These are phyloP conservation scores for Beauveria bassiana DNA, from an alignment of 2,329 filamentous ascomycete species.

Conservation along the genomic window DNA sequence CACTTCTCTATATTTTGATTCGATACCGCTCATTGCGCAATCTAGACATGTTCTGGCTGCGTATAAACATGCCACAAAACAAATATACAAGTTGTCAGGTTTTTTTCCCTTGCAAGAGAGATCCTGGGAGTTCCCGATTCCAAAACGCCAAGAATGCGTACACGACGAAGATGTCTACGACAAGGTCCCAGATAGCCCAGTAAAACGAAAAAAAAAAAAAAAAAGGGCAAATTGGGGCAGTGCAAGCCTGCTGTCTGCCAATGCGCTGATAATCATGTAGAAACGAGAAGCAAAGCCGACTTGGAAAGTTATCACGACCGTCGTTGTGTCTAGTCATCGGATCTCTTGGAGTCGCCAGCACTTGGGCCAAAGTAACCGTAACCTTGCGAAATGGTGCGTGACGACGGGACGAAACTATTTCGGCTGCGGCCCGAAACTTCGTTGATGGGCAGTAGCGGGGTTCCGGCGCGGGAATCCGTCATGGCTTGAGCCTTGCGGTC, in stretches of 20 bases:
- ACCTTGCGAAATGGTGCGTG: constrained; percentile 24
- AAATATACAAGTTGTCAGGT: neutral
- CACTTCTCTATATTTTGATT: constrained; percentile 6
- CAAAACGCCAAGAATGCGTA: neutral
- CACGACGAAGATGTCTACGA: too few relatives aligned
- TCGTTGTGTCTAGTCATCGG: constrained; percentile 33
- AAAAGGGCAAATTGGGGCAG: neutral
- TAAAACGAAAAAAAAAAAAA: neutral
- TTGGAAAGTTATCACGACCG: neutral
- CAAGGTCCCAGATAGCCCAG: too few relatives aligned
- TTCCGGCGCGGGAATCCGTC: constrained; percentile 24
- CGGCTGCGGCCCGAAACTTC: constrained; percentile 2
- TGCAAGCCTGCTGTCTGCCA: constrained; percentile 2
- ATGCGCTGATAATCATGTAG: neutral
- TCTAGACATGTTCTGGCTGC: neutral
- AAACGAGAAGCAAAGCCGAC: neutral
- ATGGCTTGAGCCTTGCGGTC: constrained; percentile 72
- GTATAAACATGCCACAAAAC: neutral
- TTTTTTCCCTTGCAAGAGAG: neutral
- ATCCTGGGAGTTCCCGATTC: neutral
- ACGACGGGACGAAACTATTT: neutral
- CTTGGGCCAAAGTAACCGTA: constrained; percentile 36
- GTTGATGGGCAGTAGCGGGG: constrained; percentile 59
- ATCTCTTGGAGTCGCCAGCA: constrained; percentile 47
- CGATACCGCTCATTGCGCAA: neutral